A percentile compares a stretch with the other conserved stretches of the same genome.
Evolutionary conservation across 345 rosid species (phyloP).

Genomic region (Arabidopsis suecica): DNA sequence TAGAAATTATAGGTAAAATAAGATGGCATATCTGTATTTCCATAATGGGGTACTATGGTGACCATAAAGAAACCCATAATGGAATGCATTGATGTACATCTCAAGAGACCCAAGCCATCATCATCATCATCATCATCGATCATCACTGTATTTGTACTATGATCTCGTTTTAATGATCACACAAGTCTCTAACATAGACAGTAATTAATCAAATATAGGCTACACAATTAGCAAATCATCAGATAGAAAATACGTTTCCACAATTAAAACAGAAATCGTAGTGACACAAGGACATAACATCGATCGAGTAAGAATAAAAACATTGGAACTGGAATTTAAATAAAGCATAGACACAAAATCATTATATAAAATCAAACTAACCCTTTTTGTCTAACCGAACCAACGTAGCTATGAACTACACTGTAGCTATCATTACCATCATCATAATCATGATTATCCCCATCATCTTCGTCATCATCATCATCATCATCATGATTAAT

Average conservation of each 20-base stretch:
- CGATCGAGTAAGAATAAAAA: conserved; percentile 58
- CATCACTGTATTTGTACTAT: conserved; percentile 33
- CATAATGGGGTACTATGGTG: conserved; percentile 23
- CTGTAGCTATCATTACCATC: conserved; percentile 44
- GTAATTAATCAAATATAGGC: not conserved
- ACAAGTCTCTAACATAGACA: conserved; percentile 7
- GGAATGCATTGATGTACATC: conserved; percentile 35
- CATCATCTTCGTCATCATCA: not conserved
- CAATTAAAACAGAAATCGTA: conserved; percentile 40
- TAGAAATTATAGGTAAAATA: not conserved
- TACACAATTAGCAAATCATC: conserved; percentile 44
- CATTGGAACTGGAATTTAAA: conserved; percentile 53
- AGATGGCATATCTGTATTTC: conserved; percentile 8
- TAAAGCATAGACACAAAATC: conserved; percentile 41
- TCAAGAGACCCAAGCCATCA: conserved; percentile 33
- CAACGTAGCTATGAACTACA: conserved; percentile 44
- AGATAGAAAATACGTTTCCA: conserved; percentile 62
- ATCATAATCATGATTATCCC: conserved; percentile 17
- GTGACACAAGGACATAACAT: conserved; percentile 18
- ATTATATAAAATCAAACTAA: conserved; percentile 44
- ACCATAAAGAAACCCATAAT: conserved; percentile 39
- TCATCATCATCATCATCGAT: conserved; percentile 20
- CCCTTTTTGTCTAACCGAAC: conserved; percentile 35
- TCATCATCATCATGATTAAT: conserved; percentile 5
- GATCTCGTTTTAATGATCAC: conserved; percentile 9